Evolutionary conservation across 2,329 filamentous ascomycete species (phyloP).

Genomic region (Talaromyces sp.): DNA sequence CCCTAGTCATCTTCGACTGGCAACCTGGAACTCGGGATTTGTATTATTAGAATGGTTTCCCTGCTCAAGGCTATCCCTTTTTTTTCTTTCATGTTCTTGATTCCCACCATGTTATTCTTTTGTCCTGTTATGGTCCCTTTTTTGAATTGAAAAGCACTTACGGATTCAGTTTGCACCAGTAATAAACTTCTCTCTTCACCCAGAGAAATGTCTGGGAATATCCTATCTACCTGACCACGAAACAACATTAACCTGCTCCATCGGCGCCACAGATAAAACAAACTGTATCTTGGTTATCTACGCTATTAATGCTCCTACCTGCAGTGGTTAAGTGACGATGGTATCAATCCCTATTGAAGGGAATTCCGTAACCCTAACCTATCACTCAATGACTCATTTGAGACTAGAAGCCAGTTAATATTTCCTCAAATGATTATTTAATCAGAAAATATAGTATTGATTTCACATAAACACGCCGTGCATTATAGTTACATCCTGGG

Average conservation of each 20-base stretch:
- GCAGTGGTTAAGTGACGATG: too few relatives aligned
- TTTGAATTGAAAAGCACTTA: constrained; percentile 12
- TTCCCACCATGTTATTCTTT: constrained; percentile 14
- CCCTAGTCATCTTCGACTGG: background rate
- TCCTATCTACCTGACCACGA: background rate
- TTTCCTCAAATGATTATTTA: too few relatives aligned
- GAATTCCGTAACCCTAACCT: background rate
- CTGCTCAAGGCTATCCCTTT: background rate
- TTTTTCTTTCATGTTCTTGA: constrained; percentile 5
- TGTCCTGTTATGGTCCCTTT: constrained; percentile 8
- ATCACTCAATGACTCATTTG: background rate
- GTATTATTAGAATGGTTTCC: constrained; percentile 10
- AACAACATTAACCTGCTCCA: background rate
- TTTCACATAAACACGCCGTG: too few relatives aligned
- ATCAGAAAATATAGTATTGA: too few relatives aligned
- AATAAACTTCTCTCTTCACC: background rate
- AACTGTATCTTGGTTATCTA: background rate
- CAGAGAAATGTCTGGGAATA: too few relatives aligned
- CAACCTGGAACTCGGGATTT: background rate
- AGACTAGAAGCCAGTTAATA: too few relatives aligned
- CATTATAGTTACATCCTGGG: too few relatives aligned
- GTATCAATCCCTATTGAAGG: background rate
- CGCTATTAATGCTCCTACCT: background rate
- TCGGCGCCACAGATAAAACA: background rate
- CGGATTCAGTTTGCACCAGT: background rate